Base-by-base conservation (phyloP, 768 basidiomycete genomes). In the Kwoniella mangroviensis region DNA sequence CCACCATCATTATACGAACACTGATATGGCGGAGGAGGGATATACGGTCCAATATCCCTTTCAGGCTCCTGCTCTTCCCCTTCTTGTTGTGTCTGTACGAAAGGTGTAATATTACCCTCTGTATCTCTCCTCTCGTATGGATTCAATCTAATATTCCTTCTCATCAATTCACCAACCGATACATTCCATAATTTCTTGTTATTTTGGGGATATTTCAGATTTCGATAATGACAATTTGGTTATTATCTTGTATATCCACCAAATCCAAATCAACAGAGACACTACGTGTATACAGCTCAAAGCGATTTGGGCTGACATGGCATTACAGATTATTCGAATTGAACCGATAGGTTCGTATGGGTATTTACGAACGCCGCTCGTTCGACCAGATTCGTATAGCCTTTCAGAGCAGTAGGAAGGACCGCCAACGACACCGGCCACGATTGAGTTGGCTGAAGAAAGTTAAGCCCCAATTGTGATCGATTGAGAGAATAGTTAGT, bases 1-100 rank as follows among this genome's bases (percentile, higher is more conserved):
- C 12, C 17, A 52, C 42, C 24, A 13, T 24, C 54, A 43, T 22
- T 17, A 45, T 63, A 63, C 11, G 45, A 53, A 51, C 26, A 22
- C 10, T 66, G 65, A 51, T 66, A 66, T n/a, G 65, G 65, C 11
- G 65, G 65, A 28, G 65, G 65, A 19, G 65, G 65, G 21, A 66
- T 58, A 58, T 66, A 66, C 1, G 65, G 55, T n/a, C 65, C 65
- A 51, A 26, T 22, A 58, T 66, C 65, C 26, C 55, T 56, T 51
- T 66, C 65, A n/a, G 65, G 65, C 45, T 49, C 45, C 28, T 34
- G 62, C 28, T 53, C 51, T 21, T 53, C 62, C 28, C 22, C 28
- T 19, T 28, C n/a, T 41, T 58, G 56, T 19, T 28, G 40, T 41
- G 19, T 28, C 43, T 19, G 34, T 12, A 60, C 22, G 22, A 60